Evolutionary conservation across 2,329 filamentous ascomycete species (phyloP).

Genomic region (Venturia asperata): DNA sequence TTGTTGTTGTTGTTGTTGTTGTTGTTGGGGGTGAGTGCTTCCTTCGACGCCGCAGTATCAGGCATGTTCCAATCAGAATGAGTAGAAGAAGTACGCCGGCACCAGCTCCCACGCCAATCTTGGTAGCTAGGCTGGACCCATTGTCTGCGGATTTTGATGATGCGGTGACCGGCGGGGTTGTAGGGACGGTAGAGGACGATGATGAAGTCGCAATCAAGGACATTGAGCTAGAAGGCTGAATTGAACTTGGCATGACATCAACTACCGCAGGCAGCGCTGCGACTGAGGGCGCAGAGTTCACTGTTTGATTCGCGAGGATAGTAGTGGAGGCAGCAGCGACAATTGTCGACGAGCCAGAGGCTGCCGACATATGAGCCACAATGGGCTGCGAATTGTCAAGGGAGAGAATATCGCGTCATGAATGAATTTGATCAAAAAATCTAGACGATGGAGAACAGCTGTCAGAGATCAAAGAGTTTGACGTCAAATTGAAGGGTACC

Average conservation of each 20-base stretch:
- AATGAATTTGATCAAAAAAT: not conserved
- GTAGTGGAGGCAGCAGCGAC: not conserved
- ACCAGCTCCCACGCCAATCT: not conserved
- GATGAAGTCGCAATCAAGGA: not conserved
- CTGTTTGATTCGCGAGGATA: not conserved
- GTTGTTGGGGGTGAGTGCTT: not conserved
- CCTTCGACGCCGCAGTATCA: not conserved
- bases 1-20: not conserved
- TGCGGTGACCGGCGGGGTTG: not conserved
- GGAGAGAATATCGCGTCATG: not conserved
- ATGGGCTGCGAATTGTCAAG: not conserved
- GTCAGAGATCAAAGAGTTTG: not conserved
- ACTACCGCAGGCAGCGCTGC: no score
- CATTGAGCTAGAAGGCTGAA: not conserved
- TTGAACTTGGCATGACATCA: not conserved
- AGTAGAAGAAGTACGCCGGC: not conserved
- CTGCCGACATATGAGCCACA: not conserved
- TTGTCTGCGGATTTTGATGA: not conserved
- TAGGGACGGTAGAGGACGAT: not conserved
- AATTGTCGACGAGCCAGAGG: not conserved
- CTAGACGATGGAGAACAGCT: not conserved
- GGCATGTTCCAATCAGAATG: not conserved
- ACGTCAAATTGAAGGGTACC: not conserved
- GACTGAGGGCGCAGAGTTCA: no score
- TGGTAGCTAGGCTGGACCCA: constrained; percentile 2